These are phyloP conservation scores for Mycena polygramma DNA, from an alignment of 768 basidiomycete genomes.

Conservation along the genomic window DNA sequence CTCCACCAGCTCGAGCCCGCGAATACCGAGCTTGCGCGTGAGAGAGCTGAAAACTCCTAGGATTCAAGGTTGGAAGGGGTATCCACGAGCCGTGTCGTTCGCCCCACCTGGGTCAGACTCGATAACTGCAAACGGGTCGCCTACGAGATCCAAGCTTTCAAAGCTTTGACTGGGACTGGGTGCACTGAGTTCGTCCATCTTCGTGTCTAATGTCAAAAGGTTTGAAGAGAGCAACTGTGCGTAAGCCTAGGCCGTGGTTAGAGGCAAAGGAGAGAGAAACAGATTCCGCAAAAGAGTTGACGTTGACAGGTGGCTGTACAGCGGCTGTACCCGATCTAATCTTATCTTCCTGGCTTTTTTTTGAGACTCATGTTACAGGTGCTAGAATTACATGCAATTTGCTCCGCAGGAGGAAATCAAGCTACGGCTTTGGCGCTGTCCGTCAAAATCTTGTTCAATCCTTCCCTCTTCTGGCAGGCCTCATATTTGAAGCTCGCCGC, in stretches of 20 bases:
- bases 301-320: too few species aligned
- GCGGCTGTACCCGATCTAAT: too few species aligned
- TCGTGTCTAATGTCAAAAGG: too few species aligned
- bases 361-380: too few species aligned
- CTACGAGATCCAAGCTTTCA: slow-evolving; percentile 60
- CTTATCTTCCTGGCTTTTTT: too few species aligned
- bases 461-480: slow-evolving; percentile 76
- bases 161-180: slow-evolving; percentile 13
- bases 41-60: slow-evolving; percentile 70
- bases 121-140: slow-evolving; percentile 74
- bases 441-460: slow-evolving; percentile 68
- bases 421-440: slow-evolving; percentile 50
- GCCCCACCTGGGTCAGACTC: slow-evolving; percentile 64
- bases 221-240: too few species aligned
- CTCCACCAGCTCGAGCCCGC: slow-evolving; percentile 67
- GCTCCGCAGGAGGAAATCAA: neutral
- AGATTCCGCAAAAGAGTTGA: too few species aligned
- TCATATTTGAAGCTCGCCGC: slow-evolving; percentile 83
- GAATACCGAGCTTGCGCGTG: slow-evolving; percentile 65
- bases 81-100: slow-evolving; percentile 2
- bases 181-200: slow-evolving; percentile 8
- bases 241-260: too few species aligned
- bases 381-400: neutral
- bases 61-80: slow-evolving; percentile 35
- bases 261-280: too few species aligned